These are phyloP conservation scores for Obelidium mucronatum DNA, from an alignment of 192 early-diverging fungal species.

Conservation along the genomic window DNA sequence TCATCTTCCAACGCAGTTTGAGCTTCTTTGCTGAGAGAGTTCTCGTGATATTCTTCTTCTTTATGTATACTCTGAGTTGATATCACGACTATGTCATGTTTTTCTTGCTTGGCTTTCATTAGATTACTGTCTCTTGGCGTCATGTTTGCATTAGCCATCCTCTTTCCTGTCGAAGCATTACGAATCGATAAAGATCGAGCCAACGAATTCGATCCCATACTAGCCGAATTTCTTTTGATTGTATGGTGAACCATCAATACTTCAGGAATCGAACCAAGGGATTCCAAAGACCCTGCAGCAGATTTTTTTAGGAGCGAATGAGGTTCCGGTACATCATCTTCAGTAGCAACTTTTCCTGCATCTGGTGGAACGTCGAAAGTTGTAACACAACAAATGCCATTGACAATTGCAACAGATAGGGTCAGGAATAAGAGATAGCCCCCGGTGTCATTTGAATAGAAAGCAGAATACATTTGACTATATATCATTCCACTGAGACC, in stretches of 20 bases:
- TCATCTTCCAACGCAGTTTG: background rate
- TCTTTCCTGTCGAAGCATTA: background rate
- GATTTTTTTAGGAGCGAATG: background rate
- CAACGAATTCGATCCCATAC: background rate
- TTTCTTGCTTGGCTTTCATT: background rate
- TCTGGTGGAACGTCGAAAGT: slow-evolving; percentile 9
- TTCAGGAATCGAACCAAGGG: background rate
- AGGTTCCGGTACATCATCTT: background rate
- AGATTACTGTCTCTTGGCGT: background rate
- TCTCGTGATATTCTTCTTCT: background rate
- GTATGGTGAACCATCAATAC: background rate
- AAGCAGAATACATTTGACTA: slow-evolving; percentile 27
- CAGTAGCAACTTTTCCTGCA: background rate
- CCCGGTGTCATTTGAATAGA: slow-evolving; percentile 1
- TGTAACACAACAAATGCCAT: slow-evolving; percentile 25
- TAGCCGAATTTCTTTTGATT: background rate
- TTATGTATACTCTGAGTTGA: too few relatives aligned
- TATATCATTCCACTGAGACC: slow-evolving; percentile 42
- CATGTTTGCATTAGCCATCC: background rate
- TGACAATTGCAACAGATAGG: slow-evolving; percentile 20
- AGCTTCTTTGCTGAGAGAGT: background rate
- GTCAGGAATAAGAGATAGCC: slow-evolving; percentile 39
- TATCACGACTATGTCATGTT: too few relatives aligned
- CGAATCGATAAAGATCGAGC: too few relatives aligned
- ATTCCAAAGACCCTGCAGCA: background rate